Base-by-base conservation (phyloP, 805 yeast genomes). In the Sugiyamaella qingdaonensis region DNA sequence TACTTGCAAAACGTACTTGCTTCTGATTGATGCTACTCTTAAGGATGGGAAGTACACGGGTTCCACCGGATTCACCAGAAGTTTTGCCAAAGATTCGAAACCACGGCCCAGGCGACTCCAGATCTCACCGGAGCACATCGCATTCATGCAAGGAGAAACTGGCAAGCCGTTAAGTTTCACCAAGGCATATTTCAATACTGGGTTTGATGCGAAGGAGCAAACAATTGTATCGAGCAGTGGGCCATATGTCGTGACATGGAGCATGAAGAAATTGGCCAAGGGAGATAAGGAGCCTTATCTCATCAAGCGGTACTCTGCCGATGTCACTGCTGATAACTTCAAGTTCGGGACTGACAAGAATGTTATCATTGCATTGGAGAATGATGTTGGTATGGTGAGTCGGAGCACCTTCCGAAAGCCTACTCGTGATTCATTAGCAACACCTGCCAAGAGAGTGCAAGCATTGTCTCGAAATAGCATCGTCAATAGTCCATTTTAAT, bases 191-290 rank as follows among this genome's bases (percentile, higher is more conserved):
- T 90, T 90, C 75, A 87, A 90, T 67, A 76, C 85, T 24, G 89
- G 89, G 41, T 52, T 79, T n/a, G 76, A 77, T 47, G 65, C 80
- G 24, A 80, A 78, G 56, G 94, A 85, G 63, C 82, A 86, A 16
- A 75, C 84, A 1, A 86, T 90, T 48, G 82, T 88, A 21, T 78
- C 95, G 1, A 82, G 92, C 2, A 75, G 85, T 1, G 96, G 96
- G 1, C 92, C 91, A 16, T 90, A 81, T 68, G 85, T 89, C 21
- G 78, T 90, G 19, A 77, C 86, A 1, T 90, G 96, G 96, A 82
- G 85, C 10, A 68, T 90, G 64, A 76, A 73, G 58, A 80, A 82
- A 56, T 74, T 86, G 11, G 64, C 84, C 42, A 70, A 72, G 43
- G 80, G 82, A 52, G 80, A 78, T 52, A 69, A 69, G 42, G 76